These are phyloP conservation scores for Sisymbrium altissimum DNA, from an alignment of 345 rosid species.

Conservation along the genomic window DNA sequence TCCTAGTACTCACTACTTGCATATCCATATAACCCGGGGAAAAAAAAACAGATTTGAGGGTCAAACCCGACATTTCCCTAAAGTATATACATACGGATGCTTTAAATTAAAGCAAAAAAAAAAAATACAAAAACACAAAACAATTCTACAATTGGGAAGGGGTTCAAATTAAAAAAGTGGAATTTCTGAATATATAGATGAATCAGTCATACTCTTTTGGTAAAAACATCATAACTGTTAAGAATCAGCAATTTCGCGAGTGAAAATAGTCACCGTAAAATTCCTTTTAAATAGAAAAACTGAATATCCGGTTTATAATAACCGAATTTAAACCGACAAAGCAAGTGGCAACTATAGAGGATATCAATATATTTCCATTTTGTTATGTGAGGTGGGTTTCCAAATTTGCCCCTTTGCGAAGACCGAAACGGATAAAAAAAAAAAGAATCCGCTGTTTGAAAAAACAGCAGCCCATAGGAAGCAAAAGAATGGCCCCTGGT, in stretches of 20 bases:
- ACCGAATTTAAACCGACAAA: slow-evolving; percentile 15
- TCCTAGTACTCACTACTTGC: slow-evolving; percentile 22
- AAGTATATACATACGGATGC: neutral
- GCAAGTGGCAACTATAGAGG: neutral
- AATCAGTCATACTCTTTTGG: neutral
- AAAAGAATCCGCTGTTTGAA: slow-evolving; percentile 31
- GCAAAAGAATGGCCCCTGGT: slow-evolving; percentile 32
- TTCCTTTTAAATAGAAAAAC: no score
- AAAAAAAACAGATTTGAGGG: neutral
- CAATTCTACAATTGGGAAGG: neutral
- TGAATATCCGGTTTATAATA: neutral
- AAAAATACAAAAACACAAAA: neutral
- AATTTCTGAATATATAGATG: neutral
- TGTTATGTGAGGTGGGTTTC: neutral
- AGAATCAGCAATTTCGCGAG: neutral
- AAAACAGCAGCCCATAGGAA: slow-evolving; percentile 32
- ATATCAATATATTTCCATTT: neutral
- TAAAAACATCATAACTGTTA: neutral
- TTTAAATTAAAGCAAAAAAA: neutral
- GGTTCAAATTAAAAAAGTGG: neutral
- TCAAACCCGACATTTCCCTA: neutral
- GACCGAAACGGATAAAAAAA: slow-evolving; percentile 29
- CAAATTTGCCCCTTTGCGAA: slow-evolving; percentile 19
- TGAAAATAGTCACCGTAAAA: neutral
- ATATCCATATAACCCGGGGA: slow-evolving; percentile 6